Conservation (phyloP, 805 yeast genomes). For the Saccharomycopsis selenospora region DNA sequence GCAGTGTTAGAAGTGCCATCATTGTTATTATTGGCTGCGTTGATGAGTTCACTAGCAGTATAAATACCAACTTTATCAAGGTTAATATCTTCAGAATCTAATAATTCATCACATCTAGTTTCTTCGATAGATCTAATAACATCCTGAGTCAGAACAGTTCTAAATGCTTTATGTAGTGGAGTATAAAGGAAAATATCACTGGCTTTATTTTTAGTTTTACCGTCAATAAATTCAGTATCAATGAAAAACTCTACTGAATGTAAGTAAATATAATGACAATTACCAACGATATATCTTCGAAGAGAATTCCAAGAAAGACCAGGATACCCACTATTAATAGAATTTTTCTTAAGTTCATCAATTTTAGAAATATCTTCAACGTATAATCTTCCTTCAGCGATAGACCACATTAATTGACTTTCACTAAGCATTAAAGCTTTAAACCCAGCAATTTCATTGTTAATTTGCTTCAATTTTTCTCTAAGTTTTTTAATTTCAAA, state of each 20-base stretch:
- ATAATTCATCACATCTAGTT: slow-evolving; percentile 6
- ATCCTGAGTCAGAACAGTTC: neutral
- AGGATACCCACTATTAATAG: slow-evolving; percentile 11
- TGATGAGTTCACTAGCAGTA: neutral
- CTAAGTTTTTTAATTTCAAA: slow-evolving; percentile 20
- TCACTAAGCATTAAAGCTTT: slow-evolving; percentile 15
- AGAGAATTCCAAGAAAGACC: slow-evolving; percentile 19
- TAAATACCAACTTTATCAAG: slow-evolving; percentile 5
- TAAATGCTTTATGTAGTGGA: slow-evolving; percentile 7
- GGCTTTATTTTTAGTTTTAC: slow-evolving; percentile 2
- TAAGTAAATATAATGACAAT: slow-evolving; percentile 18
- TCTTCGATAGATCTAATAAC: slow-evolving; percentile 9
- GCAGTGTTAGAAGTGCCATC: neutral
- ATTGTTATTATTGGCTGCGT: neutral
- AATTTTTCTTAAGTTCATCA: slow-evolving; percentile 14
- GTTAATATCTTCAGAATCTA: slow-evolving; percentile 11
- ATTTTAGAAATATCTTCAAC: slow-evolving; percentile 8
- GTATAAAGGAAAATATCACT: slow-evolving; percentile 8
- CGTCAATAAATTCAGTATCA: slow-evolving; percentile 4
- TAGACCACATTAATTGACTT: slow-evolving; percentile 13
- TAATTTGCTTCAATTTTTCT: slow-evolving; percentile 21
- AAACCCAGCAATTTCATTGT: slow-evolving; percentile 18
- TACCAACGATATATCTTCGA: slow-evolving; percentile 17
- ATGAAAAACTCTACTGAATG: slow-evolving; percentile 16
- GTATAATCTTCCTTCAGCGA: slow-evolving; percentile 19